Conservation (phyloP, 257 asterid species). For the Plantago ovata region DNA sequence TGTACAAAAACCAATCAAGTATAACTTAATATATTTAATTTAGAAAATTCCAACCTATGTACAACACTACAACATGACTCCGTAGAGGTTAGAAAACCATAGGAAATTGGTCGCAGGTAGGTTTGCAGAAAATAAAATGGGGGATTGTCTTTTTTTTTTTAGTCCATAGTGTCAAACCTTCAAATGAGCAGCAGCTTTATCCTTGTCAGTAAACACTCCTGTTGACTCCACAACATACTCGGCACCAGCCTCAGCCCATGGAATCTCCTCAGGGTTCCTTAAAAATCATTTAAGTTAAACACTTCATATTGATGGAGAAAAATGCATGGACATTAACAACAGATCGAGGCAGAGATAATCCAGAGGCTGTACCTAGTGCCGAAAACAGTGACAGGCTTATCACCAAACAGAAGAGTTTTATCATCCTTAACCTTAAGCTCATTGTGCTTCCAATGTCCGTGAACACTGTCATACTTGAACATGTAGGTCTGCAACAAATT, state of each 20-base stretch:
- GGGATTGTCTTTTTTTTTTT: too few species aligned
- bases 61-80: too few species aligned
- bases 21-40: too few species aligned
- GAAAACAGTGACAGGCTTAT: conserved; percentile 43
- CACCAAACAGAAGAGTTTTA: conserved; percentile 57
- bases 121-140: neutral
- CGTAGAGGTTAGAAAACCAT: too few species aligned
- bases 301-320: neutral
- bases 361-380: conserved; percentile 37
- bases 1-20: too few species aligned
- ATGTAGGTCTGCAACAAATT: conserved; percentile 43
- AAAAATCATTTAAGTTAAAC: neutral
- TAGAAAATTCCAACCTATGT: too few species aligned
- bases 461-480: conserved; percentile 64
- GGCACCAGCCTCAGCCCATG: conserved; percentile 75
- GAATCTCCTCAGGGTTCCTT: conserved; percentile 73
- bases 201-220: conserved; percentile 78
- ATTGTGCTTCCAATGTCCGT: conserved; percentile 57
- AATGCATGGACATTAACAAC: neutral
- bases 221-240: conserved; percentile 71
- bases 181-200: conserved; percentile 77
- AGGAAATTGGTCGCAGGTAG: too few species aligned
- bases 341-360: neutral
- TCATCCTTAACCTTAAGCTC: conserved; percentile 56
- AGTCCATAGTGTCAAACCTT: conserved; percentile 31